Base-by-base conservation (phyloP, 2,329 filamentous ascomycete species). In the Penicillium aurantiogriseum region DNA sequence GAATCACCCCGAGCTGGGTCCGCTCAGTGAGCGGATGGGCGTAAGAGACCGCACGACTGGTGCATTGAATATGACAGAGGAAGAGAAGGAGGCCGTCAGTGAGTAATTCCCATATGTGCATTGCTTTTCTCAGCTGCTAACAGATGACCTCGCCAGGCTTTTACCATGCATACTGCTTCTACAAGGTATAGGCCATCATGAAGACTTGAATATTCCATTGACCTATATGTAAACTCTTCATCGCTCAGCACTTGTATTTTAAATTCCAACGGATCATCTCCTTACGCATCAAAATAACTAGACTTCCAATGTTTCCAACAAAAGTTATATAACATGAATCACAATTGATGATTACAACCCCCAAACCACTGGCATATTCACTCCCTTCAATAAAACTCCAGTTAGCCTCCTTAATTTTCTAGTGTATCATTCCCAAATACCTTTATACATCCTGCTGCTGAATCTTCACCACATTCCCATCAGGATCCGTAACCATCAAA, bases 111-210 rank as follows among this genome's bases (percentile, higher is more conserved):
- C 23, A 3, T 0, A 11, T 25, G 4, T 23, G 3, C 7, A n/a
- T 17, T 39, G 21, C 13, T 15, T 23, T 39, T 38, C 4, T 44
- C 27, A 23, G 2, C 13, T 46, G 43, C 66, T 70, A 52, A 72
- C 52, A 13, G 17, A 39, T 51, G 13, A 19, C n/a, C 8, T 17
- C 0, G 40, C 33, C 39, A 69, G 81, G 80, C 67, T 96, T 97
- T 71, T 97, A 97, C 71, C 85, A 95, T 67, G 92, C 90, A 1
- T 97, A 97, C 70, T 96, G 92, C 78, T 97, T 97, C 76, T 96
- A 97, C 77, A 96, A 97, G 80, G 91, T 95, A 45, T 94, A 81
- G 63, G 8, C 13, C 25, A 2, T 21, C n/a, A 17, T 11, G 3
- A 3, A 19, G n/a, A 9, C 25, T 48, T 39, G 5, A 29, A 23